Conservation (phyloP, 2,329 filamentous ascomycete species). For the Tricladium varicosporioides region DNA sequence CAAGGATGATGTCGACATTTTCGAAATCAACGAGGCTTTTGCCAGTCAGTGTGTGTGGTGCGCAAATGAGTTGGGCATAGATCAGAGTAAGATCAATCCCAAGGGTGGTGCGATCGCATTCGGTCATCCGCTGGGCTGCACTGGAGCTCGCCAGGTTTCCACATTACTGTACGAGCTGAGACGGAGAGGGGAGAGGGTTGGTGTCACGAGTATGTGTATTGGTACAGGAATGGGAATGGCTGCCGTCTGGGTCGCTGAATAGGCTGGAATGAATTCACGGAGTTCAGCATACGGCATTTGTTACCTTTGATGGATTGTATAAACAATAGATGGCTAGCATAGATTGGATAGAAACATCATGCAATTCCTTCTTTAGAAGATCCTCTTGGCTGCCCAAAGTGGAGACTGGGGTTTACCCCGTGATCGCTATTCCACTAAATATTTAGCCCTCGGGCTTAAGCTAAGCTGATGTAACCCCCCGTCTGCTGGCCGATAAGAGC, state of each 20-base stretch:
- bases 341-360: constrained; percentile 5
- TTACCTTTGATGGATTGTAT: constrained; percentile 12
- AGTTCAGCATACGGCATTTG: constrained; percentile 2
- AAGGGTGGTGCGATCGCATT: constrained; percentile 97
- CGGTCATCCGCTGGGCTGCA: constrained; percentile 92
- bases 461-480: background rate
- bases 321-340: constrained; percentile 19
- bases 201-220: constrained; percentile 93
- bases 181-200: constrained; percentile 79
- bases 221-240: constrained; percentile 99
- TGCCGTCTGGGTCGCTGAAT: constrained; percentile 93
- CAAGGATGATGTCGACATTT: constrained; percentile 93
- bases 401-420: constrained; percentile 1
- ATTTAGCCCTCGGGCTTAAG: constrained; percentile 1
- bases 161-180: constrained; percentile 88
- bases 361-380: background rate
- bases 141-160: constrained; percentile 88
- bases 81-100: constrained; percentile 87
- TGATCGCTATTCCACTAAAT: background rate
- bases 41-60: constrained; percentile 94
- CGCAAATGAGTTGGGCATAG: constrained; percentile 80
- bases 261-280: constrained; percentile 33
- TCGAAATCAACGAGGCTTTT: constrained; percentile 99
- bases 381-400: too few species aligned
- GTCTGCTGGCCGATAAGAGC: background rate